A percentile compares a stretch with the other conserved stretches of the same genome.
phyloP scores from a whole-genome alignment of 73 alveolate genomes.

The Paramecium sonneborni region DNA sequence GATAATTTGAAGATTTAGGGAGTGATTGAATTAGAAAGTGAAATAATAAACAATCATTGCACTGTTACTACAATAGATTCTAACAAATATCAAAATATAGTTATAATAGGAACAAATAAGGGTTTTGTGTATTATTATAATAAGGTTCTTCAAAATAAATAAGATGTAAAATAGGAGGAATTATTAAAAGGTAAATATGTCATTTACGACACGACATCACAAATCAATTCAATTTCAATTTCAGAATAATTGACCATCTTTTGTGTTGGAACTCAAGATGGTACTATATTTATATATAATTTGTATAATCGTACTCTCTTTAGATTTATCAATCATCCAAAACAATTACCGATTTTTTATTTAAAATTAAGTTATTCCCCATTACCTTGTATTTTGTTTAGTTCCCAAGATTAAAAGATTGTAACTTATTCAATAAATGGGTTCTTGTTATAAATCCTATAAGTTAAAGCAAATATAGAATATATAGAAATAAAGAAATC shows the following conservation, averaged over 20 bases:
- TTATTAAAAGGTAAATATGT: not conserved
- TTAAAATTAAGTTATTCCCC: not conserved
- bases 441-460: not conserved
- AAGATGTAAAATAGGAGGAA: not conserved
- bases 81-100: not conserved
- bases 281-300: not conserved
- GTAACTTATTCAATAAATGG: not conserved
- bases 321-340: not conserved
- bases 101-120: not conserved
- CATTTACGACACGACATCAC: not conserved
- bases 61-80: not conserved
- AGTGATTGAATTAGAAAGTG: not conserved
- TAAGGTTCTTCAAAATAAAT: not conserved
- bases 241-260: not conserved
- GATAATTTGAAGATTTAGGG: not conserved
- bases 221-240: not conserved
- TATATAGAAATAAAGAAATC: not conserved
- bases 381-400: not conserved
- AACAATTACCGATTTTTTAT: not conserved
- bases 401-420: not conserved
- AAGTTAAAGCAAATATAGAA: not conserved
- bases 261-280: conserved; percentile 30
- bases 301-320: conserved; percentile 14
- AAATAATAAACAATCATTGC: not conserved
- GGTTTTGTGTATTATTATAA: not conserved